Evolutionary conservation across 768 basidiomycete species (phyloP), one percentile per base, ranked within the genome.

Genomic region (Gymnopilus junonius): DNA sequence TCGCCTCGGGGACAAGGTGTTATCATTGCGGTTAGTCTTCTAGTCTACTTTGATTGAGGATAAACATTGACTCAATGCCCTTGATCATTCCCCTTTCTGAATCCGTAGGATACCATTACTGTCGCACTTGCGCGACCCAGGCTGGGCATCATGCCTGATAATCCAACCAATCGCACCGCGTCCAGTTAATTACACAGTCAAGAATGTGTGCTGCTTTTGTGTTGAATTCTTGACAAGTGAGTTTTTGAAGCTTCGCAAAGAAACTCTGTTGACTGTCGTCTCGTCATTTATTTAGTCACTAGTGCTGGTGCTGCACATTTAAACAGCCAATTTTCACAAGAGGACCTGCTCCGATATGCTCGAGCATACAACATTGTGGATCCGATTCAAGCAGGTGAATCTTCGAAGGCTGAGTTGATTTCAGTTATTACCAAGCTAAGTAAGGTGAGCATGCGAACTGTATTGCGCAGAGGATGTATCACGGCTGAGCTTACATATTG

Each of bases 31-130:
- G 54, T 55, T 6, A 37, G 54, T 34, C 10, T 8, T 11, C 25
- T 27, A 2, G 40, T 10, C 23, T 37, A 17, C 27, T 31, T 5
- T 15, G 11, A 25, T 7, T 8, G 45, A 6, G 10, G 20, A 43
- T 25, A 11, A 7, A 11, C 25, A 2, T 29, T 15, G 6, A 27
- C 14, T 48, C 23, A 25, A 3, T 27, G 25, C n/a, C n/a, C 2
- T 12, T 48, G 45, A 48, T 25, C 14, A 27, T 15, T 17, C 20
- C 29, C 8, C 31, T 32, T 17, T 25, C 10, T 12, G n/a, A 15
- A 10, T 21, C 5, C n/a, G 25, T 40, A 55, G 54, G 54, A 27
- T 55, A 55, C 25, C 54, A 55, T 40, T 55, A 55, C 39, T 55
- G 54, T 27, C 35, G 23, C 3, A 40, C 35, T 15, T 55, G 54